phyloP scores from a whole-genome alignment of 192 early-diverging fungal genomes.

The Dimargaris cristalligena region DNA sequence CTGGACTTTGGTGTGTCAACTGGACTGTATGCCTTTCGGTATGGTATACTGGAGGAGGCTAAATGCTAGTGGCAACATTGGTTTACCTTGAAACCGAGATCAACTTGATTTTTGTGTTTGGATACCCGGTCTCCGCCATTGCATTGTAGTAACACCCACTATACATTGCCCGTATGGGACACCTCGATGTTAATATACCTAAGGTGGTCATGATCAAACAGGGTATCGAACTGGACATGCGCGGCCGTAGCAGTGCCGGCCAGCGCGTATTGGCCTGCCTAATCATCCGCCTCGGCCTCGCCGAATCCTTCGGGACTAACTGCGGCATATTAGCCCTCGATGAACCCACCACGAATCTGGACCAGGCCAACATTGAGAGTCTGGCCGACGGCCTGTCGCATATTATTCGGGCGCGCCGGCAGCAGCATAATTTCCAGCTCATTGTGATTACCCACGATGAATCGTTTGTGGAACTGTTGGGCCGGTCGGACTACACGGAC shows the following conservation, averaged over 20 bases:
- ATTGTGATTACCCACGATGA: constrained; percentile 98
- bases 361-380: constrained; percentile 70
- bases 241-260: constrained; percentile 88
- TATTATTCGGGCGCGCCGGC: constrained; percentile 62
- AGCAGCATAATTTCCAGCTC: constrained; percentile 87
- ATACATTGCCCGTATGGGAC: too few species aligned
- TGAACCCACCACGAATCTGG: constrained; percentile 96
- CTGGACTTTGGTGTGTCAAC: too few species aligned
- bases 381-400: constrained; percentile 60
- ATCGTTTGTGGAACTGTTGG: constrained; percentile 74
- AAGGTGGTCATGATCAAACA: constrained; percentile 89
- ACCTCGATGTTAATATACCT: too few species aligned
- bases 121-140: too few species aligned
- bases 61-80: too few species aligned
- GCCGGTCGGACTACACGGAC: constrained; percentile 61
- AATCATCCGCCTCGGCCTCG: constrained; percentile 88
- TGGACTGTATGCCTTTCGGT: too few species aligned
- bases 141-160: too few species aligned
- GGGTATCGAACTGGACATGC: constrained; percentile 74
- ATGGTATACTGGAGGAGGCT: too few species aligned
- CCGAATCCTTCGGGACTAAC: constrained; percentile 82
- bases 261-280: constrained; percentile 94
- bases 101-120: too few species aligned
- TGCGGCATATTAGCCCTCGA: constrained; percentile 91
- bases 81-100: too few species aligned